A percentile compares a stretch with the other conserved stretches of the same genome.
Conservation (phyloP, 345 rosid species). For the Nasturtium officinale region DNA sequence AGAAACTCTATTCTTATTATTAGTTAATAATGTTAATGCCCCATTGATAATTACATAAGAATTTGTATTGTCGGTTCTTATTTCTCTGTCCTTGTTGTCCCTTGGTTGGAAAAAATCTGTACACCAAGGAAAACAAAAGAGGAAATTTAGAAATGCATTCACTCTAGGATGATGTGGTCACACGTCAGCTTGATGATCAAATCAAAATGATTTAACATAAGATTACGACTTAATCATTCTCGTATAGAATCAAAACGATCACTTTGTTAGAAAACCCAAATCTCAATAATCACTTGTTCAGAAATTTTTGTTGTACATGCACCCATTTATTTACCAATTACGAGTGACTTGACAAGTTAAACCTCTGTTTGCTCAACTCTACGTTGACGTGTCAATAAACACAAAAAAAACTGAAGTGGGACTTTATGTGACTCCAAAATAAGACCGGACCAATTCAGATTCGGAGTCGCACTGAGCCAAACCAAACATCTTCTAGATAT, state of each 20-base stretch:
- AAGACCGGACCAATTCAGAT: constrained; percentile 4
- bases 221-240: constrained; percentile 41
- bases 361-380: too few relatives aligned
- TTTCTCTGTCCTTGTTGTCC: constrained; percentile 25
- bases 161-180: constrained; percentile 33
- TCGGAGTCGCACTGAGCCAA: constrained; percentile 25
- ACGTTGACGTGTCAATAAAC: constrained; percentile 5
- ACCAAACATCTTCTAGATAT: constrained; percentile 23
- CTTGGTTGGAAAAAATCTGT: not conserved
- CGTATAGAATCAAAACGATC: constrained; percentile 32
- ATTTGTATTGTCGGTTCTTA: constrained; percentile 30
- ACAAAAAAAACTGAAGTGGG: not conserved
- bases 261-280: constrained; percentile 20
- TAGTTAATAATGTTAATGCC: constrained; percentile 11
- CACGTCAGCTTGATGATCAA: constrained; percentile 36
- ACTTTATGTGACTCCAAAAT: constrained; percentile 13
- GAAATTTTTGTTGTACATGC: not conserved
- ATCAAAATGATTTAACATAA: constrained; percentile 39
- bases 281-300: constrained; percentile 19
- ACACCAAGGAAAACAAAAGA: not conserved
- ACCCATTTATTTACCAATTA: constrained; percentile 4
- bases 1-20: not conserved
- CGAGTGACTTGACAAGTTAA: not conserved
- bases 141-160: not conserved
- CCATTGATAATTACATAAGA: constrained; percentile 20